A percentile compares a stretch with the other conserved stretches of the same genome.
Conservation (phyloP, 495 filamentous ascomycete genomes). For the Podospora conica region DNA sequence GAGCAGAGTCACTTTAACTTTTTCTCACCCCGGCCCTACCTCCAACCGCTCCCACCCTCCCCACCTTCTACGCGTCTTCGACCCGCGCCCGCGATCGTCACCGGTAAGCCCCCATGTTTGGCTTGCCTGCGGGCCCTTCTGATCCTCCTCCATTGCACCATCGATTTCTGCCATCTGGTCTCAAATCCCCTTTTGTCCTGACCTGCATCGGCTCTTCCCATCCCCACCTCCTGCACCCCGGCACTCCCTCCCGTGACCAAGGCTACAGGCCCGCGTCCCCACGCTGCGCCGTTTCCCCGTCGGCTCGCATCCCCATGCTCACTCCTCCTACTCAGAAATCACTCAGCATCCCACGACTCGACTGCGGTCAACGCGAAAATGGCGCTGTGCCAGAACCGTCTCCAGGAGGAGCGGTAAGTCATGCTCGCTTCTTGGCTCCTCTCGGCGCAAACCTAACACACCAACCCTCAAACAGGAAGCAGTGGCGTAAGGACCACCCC, state of each 20-base stretch:
- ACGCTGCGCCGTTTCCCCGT: constrained; percentile 4
- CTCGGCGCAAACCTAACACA: background rate
- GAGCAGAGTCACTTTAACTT: background rate
- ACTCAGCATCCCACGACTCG: constrained; percentile 1
- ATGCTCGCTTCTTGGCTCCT: background rate
- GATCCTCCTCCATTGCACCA: background rate
- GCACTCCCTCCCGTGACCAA: constrained; percentile 17
- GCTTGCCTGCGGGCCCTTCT: background rate
- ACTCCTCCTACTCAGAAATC: constrained; percentile 4
- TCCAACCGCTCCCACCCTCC: background rate
- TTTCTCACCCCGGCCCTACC: background rate
- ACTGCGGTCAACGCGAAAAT: constrained; percentile 40
- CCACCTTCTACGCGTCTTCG: background rate
- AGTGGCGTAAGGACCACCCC: constrained; percentile 94
- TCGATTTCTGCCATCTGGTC: background rate
- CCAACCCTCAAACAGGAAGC: constrained; percentile 56
- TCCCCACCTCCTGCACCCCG: constrained; percentile 9
- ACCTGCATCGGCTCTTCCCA: constrained; percentile 17
- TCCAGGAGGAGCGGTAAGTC: constrained; percentile 83
- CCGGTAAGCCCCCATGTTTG: constrained; percentile 4
- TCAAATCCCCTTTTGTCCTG: background rate
- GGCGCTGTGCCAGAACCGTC: constrained; percentile 81
- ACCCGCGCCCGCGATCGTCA: background rate
- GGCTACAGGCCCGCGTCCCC: constrained; percentile 16
- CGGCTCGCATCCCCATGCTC: background rate